Evolutionary conservation across 495 filamentous ascomycete species (phyloP).

Genomic region (Hypoxylon lenormandii): DNA sequence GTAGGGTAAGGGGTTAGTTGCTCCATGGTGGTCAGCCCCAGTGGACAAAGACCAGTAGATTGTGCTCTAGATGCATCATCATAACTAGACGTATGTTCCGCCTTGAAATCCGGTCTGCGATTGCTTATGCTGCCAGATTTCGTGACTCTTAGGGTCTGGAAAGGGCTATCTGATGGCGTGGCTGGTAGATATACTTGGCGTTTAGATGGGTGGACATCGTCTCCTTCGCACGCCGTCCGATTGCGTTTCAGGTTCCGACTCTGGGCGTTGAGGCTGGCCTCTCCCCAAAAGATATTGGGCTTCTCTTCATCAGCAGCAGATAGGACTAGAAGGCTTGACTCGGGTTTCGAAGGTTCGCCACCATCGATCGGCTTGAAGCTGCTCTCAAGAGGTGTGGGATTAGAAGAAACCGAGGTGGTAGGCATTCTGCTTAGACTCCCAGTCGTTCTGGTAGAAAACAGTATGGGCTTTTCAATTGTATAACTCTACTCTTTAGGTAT

Average conservation of each 20-base stretch:
- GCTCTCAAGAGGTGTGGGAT: background rate
- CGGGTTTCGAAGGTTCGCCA: background rate
- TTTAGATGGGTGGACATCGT: constrained; percentile 8
- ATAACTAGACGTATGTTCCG: background rate
- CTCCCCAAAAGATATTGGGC: background rate
- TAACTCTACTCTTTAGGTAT: background rate
- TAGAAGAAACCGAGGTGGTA: background rate
- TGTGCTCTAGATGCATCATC: background rate
- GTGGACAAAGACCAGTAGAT: constrained; percentile 3
- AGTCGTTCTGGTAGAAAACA: background rate
- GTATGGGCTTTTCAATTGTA: background rate
- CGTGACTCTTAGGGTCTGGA: constrained; percentile 31
- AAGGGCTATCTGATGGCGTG: constrained; percentile 25
- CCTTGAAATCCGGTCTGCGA: background rate
- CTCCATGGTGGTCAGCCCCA: constrained; percentile 11
- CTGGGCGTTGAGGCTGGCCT: background rate
- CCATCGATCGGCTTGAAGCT: constrained; percentile 12
- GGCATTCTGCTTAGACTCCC: background rate
- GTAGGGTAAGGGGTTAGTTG: constrained; percentile 29
- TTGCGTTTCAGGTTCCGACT: constrained; percentile 19
- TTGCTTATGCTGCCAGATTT: constrained; percentile 16
- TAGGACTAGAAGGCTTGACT: background rate
- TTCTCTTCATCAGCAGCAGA: background rate
- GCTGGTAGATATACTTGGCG: constrained; percentile 2
- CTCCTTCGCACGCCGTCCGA: constrained; percentile 8